These are phyloP conservation scores for Fusarium camptoceras DNA, from an alignment of 2,329 filamentous ascomycete species.

Conservation along the genomic window DNA sequence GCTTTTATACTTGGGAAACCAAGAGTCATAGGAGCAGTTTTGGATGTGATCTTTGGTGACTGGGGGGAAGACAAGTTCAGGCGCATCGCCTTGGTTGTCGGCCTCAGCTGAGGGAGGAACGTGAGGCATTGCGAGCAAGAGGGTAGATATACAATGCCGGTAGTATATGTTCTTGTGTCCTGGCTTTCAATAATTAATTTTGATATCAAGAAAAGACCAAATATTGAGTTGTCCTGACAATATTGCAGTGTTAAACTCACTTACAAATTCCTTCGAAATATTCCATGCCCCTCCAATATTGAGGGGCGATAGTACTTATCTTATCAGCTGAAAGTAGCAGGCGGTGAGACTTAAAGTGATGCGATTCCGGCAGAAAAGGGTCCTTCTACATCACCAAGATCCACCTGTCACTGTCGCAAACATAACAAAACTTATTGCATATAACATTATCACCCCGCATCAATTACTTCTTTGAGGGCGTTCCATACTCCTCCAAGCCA, in stretches of 20 bases:
- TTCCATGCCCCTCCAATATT: slow-evolving; percentile 37
- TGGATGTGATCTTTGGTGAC: slow-evolving; percentile 88
- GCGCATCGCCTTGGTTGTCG: slow-evolving; percentile 27
- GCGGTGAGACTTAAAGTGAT: slow-evolving; percentile 2
- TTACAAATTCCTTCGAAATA: slow-evolving; percentile 39
- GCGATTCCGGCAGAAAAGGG: slow-evolving; percentile 14
- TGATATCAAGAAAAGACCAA: neutral
- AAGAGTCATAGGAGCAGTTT: slow-evolving; percentile 93
- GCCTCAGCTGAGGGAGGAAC: slow-evolving; percentile 39
- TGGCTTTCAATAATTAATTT: neutral
- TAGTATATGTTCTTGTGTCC: neutral
- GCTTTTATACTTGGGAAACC: slow-evolving; percentile 86
- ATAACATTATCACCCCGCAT: slow-evolving; percentile 3
- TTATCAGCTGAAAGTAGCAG: slow-evolving; percentile 26
- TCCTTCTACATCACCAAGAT: slow-evolving; percentile 33
- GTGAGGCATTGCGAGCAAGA: slow-evolving; percentile 50
- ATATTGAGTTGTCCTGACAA: neutral
- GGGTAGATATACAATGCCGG: neutral
- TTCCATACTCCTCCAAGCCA: neutral
- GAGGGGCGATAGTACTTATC: slow-evolving; percentile 32
- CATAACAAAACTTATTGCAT: slow-evolving; percentile 7
- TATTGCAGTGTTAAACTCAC: slow-evolving; percentile 35
- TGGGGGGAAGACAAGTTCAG: slow-evolving; percentile 77
- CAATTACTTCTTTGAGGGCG: neutral
- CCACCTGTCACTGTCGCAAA: slow-evolving; percentile 20